Evolutionary conservation across 1,284 basidiomycete genomes (phyloP), one percentile per base, ranked within the genome.

Genomic region (Bondarzewia mesenterica): DNA sequence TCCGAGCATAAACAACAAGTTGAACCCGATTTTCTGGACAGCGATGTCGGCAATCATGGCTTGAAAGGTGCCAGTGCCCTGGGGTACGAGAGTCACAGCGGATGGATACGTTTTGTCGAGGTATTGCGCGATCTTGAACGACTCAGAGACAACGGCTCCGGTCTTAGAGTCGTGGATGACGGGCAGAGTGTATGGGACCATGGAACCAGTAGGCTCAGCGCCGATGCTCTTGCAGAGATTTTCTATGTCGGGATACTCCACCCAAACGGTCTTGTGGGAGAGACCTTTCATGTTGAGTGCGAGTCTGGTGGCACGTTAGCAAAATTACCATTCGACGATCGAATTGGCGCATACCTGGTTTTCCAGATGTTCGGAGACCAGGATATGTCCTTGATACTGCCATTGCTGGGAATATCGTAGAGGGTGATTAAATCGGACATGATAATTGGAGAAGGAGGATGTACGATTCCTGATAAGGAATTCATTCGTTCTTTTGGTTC

Each of bases 161-260:
- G 50, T 52, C 27, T 39, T 42, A 7, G 58, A 57, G 54, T 63
- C 61, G 50, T 56, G 52, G 46, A 63, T 59, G 45, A 56, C 55
- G 2, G 61, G 60, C n/a, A 60, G 51, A 16, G 58, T 59, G 54
- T 60, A 59, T 25, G 50, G 44, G 3, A 53, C 52, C 6, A 40
- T 39, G 36, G 57, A 56, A 35, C 57, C 55, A 0, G 61, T 63
- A 0, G 64, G 57, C 7, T 39, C 37, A 0, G 58, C 61, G 7
- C 64, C 65, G 50, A 67, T 51, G 29, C 57, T 52, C 51, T 58
- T 58, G 47, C 54, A 58, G 14, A 59, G 44, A 4, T 55, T 40
- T 25, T 58, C 62, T 55, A 70, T 65, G 50, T 69, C 64, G 6
- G 65, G 66, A 46, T 63, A 69, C 47, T 66, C 63, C 29, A 70